Conservation (phyloP, 2,329 filamentous ascomycete species). For the Fusarium sacchari region DNA sequence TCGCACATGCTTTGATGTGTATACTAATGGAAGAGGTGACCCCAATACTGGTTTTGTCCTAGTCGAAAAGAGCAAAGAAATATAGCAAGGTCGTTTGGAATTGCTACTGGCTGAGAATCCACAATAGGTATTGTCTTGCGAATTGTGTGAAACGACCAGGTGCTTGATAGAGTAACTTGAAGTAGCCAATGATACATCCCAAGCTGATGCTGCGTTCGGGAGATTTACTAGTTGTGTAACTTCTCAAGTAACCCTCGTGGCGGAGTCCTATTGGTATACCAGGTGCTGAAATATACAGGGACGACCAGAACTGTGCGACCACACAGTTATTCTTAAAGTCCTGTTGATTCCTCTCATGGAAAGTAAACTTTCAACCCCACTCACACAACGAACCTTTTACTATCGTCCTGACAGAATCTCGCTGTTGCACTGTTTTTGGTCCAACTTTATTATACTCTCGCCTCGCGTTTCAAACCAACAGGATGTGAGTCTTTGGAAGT, state of each 20-base stretch:
- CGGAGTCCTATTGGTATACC: not conserved
- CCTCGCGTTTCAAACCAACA: not conserved
- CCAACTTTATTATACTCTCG: not conserved
- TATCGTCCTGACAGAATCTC: not conserved
- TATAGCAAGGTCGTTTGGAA: no score
- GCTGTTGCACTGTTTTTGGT: not conserved
- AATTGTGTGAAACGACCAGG: not conserved
- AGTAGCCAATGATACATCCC: not conserved
- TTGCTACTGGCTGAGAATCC: not conserved
- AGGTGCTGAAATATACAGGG: not conserved
- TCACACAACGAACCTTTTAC: not conserved
- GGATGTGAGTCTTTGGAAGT: not conserved
- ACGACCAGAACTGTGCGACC: not conserved
- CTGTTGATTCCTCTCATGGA: not conserved
- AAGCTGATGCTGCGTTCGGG: not conserved
- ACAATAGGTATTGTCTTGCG: not conserved
- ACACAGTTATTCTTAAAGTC: not conserved
- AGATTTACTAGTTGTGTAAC: not conserved
- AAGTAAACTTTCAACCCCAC: not conserved
- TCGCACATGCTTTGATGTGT: no score
- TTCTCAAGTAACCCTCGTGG: not conserved
- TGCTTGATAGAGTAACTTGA: not conserved
- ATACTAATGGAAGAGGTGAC: no score
- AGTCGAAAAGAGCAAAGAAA: no score
- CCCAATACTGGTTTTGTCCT: no score